These are phyloP conservation scores for Suillus ampliporus DNA, from an alignment of 768 basidiomycete species.

Conservation along the genomic window DNA sequence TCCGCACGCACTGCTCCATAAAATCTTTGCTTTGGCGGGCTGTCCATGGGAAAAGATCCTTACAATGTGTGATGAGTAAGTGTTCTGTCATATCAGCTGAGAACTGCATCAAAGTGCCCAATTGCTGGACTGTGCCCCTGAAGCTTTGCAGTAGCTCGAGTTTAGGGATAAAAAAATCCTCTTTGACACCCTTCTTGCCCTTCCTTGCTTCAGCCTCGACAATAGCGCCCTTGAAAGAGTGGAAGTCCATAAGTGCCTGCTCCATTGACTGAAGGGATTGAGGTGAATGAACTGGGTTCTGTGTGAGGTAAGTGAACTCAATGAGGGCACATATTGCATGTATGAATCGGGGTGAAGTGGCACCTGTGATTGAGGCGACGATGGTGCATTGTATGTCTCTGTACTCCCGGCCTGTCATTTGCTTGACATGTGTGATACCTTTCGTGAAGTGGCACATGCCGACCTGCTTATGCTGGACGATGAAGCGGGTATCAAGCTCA, in stretches of 20 bases:
- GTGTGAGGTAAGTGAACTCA: constrained; percentile 44
- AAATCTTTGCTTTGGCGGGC: constrained; percentile 37
- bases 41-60: constrained; percentile 30
- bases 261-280: background rate
- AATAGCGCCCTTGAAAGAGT: background rate
- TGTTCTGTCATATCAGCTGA: constrained; percentile 41
- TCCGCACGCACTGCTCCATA: constrained; percentile 38
- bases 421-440: constrained; percentile 46
- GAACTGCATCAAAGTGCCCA: constrained; percentile 40
- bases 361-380: constrained; percentile 40
- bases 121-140: constrained; percentile 18
- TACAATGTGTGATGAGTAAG: constrained; percentile 38
- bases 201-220: background rate
- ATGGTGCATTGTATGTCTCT: constrained; percentile 43
- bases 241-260: constrained; percentile 5
- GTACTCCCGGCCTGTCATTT: constrained; percentile 47
- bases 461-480: constrained; percentile 39
- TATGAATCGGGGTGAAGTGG: constrained; percentile 34
- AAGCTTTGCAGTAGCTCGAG: constrained; percentile 42
- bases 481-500: constrained; percentile 43
- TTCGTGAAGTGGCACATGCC: constrained; percentile 43
- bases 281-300: constrained; percentile 31
- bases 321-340: constrained; percentile 38
- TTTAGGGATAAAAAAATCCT: constrained; percentile 45
- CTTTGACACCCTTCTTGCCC: constrained; percentile 23